Percentiles rank a stretch among this genome's conserved stretches.
Evolutionary conservation across 768 basidiomycete genomes (phyloP).

Genomic region (Glaciozyma martinii): DNA sequence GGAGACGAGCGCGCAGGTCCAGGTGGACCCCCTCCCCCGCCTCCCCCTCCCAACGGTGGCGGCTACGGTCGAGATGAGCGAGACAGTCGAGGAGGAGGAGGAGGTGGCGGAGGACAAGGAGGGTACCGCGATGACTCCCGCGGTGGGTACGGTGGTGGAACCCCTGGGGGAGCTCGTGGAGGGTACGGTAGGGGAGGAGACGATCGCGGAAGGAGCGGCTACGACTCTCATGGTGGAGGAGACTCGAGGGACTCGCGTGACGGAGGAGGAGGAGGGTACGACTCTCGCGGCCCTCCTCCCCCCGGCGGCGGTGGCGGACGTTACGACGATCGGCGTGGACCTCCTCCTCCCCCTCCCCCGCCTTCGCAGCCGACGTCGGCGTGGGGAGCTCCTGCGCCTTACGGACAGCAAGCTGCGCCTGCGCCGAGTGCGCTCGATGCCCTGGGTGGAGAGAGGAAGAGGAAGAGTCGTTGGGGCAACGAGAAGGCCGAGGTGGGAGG

Average conservation of each 20-base stretch:
- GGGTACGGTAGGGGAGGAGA: background rate
- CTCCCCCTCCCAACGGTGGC: background rate
- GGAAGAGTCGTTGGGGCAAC: conserved; percentile 96
- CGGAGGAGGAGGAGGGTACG: conserved; percentile 11
- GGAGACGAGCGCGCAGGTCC: conserved; percentile 9
- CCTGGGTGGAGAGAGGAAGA: conserved; percentile 58
- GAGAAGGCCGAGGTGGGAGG: conserved; percentile 74
- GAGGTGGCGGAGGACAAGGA: background rate
- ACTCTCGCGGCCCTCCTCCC: conserved; percentile 5
- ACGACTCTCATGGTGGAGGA: conserved; percentile 8
- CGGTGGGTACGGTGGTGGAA: conserved; percentile 1
- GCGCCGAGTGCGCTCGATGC: conserved; percentile 17
- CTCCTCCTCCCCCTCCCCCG: conserved; percentile 9
- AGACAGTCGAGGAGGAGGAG: background rate
- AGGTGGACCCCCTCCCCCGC: conserved; percentile 5
- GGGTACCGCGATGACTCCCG: background rate
- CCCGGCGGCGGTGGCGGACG: conserved; percentile 5
- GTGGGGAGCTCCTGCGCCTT: conserved; percentile 9
- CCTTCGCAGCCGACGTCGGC: background rate
- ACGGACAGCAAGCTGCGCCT: conserved; percentile 1
- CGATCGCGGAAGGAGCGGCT: background rate
- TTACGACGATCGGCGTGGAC: conserved; percentile 17
- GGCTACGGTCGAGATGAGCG: conserved; percentile 4
- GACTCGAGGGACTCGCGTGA: conserved; percentile 2
- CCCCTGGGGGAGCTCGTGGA: background rate